Evolutionary conservation across 306 rosid species (phyloP).

Genomic region (Spatholobus suberectus): DNA sequence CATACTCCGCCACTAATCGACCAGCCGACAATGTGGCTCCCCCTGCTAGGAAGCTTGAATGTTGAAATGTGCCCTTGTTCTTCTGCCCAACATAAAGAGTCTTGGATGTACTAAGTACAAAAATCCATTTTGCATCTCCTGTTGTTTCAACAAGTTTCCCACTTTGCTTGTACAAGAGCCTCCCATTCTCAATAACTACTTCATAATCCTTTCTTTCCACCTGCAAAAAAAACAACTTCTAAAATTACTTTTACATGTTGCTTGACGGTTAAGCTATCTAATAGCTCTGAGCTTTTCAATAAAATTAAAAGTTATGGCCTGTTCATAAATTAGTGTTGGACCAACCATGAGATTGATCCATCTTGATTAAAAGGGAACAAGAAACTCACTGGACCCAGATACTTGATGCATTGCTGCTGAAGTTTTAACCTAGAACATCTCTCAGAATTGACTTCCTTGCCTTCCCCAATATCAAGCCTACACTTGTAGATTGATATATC

Average conservation of each 20-base stretch:
- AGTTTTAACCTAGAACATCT: constrained; percentile 69
- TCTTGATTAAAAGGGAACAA: constrained; percentile 12
- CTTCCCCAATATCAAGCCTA: constrained; percentile 94
- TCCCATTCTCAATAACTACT: constrained; percentile 61
- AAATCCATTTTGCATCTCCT: constrained; percentile 75
- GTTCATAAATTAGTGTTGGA: neutral
- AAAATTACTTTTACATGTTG: neutral
- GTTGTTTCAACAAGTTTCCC: constrained; percentile 61
- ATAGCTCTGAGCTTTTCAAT: neutral
- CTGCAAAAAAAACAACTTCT: constrained; percentile 46
- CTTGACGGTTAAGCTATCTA: constrained; percentile 16
- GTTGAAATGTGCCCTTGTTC: constrained; percentile 91
- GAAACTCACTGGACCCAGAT: constrained; percentile 84
- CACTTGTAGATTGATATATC: constrained; percentile 21
- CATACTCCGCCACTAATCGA: constrained; percentile 70
- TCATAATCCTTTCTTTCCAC: constrained; percentile 70
- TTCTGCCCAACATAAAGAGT: constrained; percentile 72
- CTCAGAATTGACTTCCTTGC: constrained; percentile 67
- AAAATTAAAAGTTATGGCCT: neutral
- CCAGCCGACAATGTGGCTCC: constrained; percentile 94
- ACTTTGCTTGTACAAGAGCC: constrained; percentile 55
- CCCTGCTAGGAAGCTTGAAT: constrained; percentile 93
- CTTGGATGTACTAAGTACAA: constrained; percentile 86
- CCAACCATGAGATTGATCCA: constrained; percentile 2
- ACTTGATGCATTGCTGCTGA: constrained; percentile 86